Conservation (phyloP, 495 filamentous ascomycete genomes). For the Hyaloscypha finlandica region DNA sequence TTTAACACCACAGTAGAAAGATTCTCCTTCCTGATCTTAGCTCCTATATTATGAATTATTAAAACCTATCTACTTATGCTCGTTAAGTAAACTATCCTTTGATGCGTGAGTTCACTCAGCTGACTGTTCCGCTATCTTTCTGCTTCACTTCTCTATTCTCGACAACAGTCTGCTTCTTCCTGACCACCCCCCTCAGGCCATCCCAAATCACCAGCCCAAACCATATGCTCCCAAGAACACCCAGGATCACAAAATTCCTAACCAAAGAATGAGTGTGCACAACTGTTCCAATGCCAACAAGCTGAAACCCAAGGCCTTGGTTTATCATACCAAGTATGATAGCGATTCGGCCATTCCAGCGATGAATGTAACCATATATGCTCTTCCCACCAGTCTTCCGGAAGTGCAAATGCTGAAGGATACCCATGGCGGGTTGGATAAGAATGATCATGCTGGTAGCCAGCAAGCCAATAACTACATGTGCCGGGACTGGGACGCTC, state of each 20-base stretch:
- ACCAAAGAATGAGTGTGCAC: constrained; percentile 8
- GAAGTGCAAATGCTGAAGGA: constrained; percentile 9
- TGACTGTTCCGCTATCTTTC: not conserved
- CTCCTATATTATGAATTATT: no score
- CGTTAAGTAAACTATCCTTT: no score
- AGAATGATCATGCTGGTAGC: constrained; percentile 5
- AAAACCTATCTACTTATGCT: no score
- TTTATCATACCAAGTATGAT: constrained; percentile 14
- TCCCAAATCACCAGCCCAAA: constrained; percentile 1
- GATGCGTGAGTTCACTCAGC: not conserved
- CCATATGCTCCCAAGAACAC: constrained; percentile 2
- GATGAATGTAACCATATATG: constrained; percentile 9
- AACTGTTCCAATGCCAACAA: constrained; percentile 1
- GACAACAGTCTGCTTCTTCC: not conserved
- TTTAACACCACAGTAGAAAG: no score
- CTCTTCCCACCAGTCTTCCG: constrained; percentile 9
- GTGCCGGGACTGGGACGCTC: not conserved
- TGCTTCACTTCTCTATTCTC: not conserved
- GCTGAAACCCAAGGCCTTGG: constrained; percentile 6
- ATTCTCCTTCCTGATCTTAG: no score
- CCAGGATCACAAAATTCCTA: constrained; percentile 6
- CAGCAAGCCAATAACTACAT: constrained; percentile 10
- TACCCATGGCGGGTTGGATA: constrained; percentile 7
- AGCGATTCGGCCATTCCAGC: constrained; percentile 5
- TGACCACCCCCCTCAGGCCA: not conserved